Evolutionary conservation across 2,329 filamentous ascomycete genomes (phyloP), one percentile per base, ranked within the genome.

Genomic region (Fusarium continuum): DNA sequence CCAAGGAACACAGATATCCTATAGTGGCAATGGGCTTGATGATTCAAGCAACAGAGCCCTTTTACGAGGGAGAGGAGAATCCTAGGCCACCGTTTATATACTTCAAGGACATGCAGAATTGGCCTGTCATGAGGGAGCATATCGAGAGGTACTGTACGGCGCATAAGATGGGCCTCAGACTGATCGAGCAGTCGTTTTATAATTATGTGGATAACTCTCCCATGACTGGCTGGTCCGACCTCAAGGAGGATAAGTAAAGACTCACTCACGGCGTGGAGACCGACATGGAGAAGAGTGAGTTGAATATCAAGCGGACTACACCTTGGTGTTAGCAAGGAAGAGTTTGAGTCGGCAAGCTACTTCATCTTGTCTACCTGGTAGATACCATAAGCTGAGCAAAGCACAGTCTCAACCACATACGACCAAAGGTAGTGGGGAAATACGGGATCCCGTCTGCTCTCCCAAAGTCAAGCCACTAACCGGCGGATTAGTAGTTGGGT

Each of bases 21-120:
- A 57, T 41, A 17, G 53, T 53, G 16, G 46, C 47, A 4, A 52
- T 61, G 47, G 36, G 35, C n/a, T 4, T 57, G n/a, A 34, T 61
- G 32, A n/a, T 61, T 6, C 11, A 16, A 6, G 53, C 28, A 10
- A 19, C 19, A 16, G 53, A 52, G 26, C 57, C 57, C 9, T 53
- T 44, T 23, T 57, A 53, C 6, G 28, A 49, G 14, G 36, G 28
- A 7, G 38, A 48, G 8, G 11, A 22, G 9, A 6, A 11, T 20
- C 25, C 19, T 14, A 9, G 17, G 7, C 5, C 11, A 13, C 34
- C 31, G 8, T 19, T 49, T 20, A 14, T 54, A 2, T 3, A 23
- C 17, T 58, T 61, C 14, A 28, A 25, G 16, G n/a, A 45, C 13
- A 49, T 61, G 4, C 19, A 48, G 26, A 19, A 49, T 38, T 45